Evolutionary conservation across 2,329 filamentous ascomycete genomes (phyloP).

Genomic region (Pseudovirgaria hyperparasitica): DNA sequence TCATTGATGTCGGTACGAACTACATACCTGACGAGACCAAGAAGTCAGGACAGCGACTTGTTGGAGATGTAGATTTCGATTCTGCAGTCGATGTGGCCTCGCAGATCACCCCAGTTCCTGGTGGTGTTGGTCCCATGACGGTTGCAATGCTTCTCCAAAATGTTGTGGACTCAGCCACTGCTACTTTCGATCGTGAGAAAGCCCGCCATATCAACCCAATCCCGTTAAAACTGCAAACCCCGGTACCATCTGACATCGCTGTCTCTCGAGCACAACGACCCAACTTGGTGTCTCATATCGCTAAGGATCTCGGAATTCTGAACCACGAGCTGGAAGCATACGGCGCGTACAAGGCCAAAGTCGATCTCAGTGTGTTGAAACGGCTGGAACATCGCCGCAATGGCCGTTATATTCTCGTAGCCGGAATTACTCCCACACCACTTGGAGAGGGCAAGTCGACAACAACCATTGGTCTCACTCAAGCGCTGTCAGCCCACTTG

Average conservation of each 20-base stretch:
- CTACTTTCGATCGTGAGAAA: conserved; percentile 74
- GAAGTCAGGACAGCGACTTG: conserved; percentile 84
- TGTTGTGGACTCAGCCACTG: conserved; percentile 72
- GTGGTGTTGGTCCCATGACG: conserved; percentile 96
- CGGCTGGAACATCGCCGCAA: conserved; percentile 77
- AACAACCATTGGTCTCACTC: conserved; percentile 88
- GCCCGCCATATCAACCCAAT: conserved; percentile 67
- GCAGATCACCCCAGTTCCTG: conserved; percentile 88
- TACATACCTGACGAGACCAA: conserved; percentile 79
- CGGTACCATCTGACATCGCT: conserved; percentile 91
- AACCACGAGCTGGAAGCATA: conserved; percentile 88
- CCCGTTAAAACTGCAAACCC: conserved; percentile 64
- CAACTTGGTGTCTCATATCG: conserved; percentile 80
- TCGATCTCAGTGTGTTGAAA: conserved; percentile 70
- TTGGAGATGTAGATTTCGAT: conserved; percentile 90
- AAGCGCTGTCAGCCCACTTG: conserved; percentile 81
- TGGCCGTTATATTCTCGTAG: conserved; percentile 84
- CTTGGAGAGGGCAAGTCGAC: conserved; percentile 97
- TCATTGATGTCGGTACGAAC: conserved; percentile 97
- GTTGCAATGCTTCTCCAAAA: conserved; percentile 97
- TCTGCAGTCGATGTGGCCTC: conserved; percentile 76
- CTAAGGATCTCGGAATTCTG: conserved; percentile 76
- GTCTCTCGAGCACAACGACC: conserved; percentile 81
- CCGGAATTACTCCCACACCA: conserved; percentile 91
- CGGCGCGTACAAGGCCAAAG: conserved; percentile 90